These are phyloP conservation scores for Talaromyces liani DNA, from an alignment of 495 filamentous ascomycete species.

Conservation along the genomic window DNA sequence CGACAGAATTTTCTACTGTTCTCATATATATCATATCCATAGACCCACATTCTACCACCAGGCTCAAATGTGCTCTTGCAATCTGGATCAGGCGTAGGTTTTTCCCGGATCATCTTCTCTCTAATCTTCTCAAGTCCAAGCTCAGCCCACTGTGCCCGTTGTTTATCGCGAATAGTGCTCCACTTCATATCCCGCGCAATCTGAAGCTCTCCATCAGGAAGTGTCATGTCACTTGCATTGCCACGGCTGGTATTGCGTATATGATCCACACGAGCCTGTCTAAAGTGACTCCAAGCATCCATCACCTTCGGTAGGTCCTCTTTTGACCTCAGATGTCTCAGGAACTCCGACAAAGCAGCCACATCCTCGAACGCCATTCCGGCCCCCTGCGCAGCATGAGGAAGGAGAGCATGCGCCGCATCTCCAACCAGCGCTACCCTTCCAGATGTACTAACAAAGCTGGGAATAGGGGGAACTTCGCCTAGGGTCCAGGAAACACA, in stretches of 20 bases:
- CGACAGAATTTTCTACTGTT: not conserved
- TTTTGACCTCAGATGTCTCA: constrained; percentile 8
- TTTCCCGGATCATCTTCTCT: constrained; percentile 12
- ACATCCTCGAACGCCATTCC: constrained; percentile 15
- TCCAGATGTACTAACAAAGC: constrained; percentile 8
- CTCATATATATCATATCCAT: constrained; percentile 10
- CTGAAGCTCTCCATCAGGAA: constrained; percentile 11
- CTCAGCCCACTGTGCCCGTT: constrained; percentile 11
- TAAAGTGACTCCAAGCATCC: constrained; percentile 12
- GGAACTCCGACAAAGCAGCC: constrained; percentile 12
- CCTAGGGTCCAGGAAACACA: constrained; percentile 11
- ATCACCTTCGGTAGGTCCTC: constrained; percentile 9
- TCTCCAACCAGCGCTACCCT: constrained; percentile 12
- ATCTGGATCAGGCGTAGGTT: constrained; percentile 11
- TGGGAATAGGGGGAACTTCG: constrained; percentile 10
- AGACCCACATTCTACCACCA: constrained; percentile 14
- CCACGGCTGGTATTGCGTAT: constrained; percentile 11
- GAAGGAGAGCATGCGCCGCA: constrained; percentile 14
- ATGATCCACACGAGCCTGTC: constrained; percentile 13
- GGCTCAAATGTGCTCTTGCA: constrained; percentile 15
- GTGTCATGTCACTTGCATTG: constrained; percentile 13
- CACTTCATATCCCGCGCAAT: constrained; percentile 12
- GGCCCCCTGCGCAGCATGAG: constrained; percentile 14
- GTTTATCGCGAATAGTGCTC: constrained; percentile 10
- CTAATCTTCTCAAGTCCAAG: constrained; percentile 12